A percentile compares a stretch with the other conserved stretches of the same genome.
Evolutionary conservation across 1,284 basidiomycete species (phyloP).

Genomic region (Apiotrichum gamsii): DNA sequence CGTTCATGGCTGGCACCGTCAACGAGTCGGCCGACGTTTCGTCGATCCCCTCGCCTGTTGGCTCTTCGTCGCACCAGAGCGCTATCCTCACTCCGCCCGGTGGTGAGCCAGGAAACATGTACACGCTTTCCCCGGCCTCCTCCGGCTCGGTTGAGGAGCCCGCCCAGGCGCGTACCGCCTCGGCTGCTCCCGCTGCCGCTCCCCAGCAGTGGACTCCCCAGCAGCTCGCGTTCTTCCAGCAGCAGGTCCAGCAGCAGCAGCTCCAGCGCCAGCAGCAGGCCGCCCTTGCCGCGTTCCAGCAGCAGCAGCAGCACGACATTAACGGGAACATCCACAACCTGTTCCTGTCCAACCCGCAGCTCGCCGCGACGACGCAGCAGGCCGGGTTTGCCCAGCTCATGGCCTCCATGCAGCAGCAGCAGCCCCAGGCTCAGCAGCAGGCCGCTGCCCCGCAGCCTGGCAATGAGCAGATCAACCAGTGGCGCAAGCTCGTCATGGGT

Average conservation of each 20-base stretch:
- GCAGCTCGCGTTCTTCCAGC: slow-evolving; percentile 28
- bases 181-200: background rate
- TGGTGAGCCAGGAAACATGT: slow-evolving; percentile 11
- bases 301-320: slow-evolving; percentile 4
- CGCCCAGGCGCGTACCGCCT: background rate
- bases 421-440: slow-evolving; percentile 4
- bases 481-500: slow-evolving; percentile 20
- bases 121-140: slow-evolving; percentile 33
- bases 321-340: slow-evolving; percentile 11
- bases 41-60: slow-evolving; percentile 21
- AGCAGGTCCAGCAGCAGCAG: slow-evolving; percentile 23
- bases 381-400: slow-evolving; percentile 26
- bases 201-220: slow-evolving; percentile 20
- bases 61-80: slow-evolving; percentile 14
- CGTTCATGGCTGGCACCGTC: slow-evolving; percentile 28
- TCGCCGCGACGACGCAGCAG: slow-evolving; percentile 8
- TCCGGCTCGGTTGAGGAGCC: slow-evolving; percentile 11
- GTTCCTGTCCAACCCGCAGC: slow-evolving; percentile 11
- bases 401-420: slow-evolving; percentile 30
- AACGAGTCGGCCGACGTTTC: slow-evolving; percentile 21
- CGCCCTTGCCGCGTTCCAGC: slow-evolving; percentile 1
- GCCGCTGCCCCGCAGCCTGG: background rate
- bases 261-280: slow-evolving; percentile 15
- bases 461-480: slow-evolving; percentile 15
- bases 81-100: slow-evolving; percentile 29